Evolutionary conservation across 2,329 filamentous ascomycete genomes (phyloP).

Genomic region (Ambrosiella cleistominuta): DNA sequence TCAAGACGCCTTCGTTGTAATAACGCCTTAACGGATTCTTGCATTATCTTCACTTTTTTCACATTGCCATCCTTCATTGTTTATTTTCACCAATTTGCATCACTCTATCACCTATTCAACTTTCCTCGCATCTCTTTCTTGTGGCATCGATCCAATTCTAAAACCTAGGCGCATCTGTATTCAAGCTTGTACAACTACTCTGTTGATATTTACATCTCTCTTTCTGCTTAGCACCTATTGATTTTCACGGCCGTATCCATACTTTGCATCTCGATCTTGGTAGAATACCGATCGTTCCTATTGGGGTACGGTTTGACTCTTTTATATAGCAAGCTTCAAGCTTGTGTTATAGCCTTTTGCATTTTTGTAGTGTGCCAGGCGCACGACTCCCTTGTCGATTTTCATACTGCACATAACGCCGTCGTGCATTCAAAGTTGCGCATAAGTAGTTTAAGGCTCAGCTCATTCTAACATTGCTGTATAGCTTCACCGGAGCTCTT

Average conservation of each 20-base stretch:
- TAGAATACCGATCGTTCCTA: background rate
- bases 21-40: background rate
- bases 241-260: background rate
- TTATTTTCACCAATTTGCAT: slow-evolving; percentile 2
- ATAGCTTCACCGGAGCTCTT: background rate
- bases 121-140: background rate
- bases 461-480: background rate
- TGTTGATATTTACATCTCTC: background rate
- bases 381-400: background rate
- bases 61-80: background rate
- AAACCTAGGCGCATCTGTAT: background rate
- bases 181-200: background rate
- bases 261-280: background rate
- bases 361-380: background rate
- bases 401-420: background rate
- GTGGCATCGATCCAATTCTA: slow-evolving; percentile 5
- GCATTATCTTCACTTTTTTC: background rate
- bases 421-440: background rate
- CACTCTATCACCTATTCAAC: background rate
- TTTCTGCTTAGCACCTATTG: background rate
- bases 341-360: background rate
- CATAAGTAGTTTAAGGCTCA: background rate
- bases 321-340: background rate
- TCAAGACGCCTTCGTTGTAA: background rate
- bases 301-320: background rate